Percentiles rank a stretch among this genome's conserved stretches.
Conservation (phyloP, 2,329 filamentous ascomycete genomes). For the Colletotrichum sp. region DNA sequence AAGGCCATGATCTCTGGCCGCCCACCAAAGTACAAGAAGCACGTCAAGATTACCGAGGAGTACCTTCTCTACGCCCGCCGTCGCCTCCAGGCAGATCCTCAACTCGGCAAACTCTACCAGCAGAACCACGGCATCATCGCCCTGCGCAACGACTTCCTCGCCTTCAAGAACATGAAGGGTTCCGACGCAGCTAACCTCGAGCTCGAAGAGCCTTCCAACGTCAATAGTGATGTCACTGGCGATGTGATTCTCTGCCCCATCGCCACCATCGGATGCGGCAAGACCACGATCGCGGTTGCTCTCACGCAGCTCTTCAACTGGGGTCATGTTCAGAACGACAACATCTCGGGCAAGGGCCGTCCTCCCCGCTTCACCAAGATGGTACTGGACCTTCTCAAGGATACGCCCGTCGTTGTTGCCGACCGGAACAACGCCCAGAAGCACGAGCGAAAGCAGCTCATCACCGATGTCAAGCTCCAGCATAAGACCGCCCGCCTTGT, state of each 20-base stretch:
- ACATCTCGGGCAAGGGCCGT: constrained; percentile 81
- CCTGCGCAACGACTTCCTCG: constrained; percentile 86
- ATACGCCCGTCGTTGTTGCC: constrained; percentile 78
- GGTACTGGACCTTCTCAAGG: constrained; percentile 68
- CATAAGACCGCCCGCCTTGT: constrained; percentile 74
- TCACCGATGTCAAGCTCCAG: constrained; percentile 73
- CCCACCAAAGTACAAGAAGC: constrained; percentile 81
- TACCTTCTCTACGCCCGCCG: constrained; percentile 84
- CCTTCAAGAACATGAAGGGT: constrained; percentile 82
- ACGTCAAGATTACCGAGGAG: constrained; percentile 86
- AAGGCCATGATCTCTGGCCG: constrained; percentile 83
- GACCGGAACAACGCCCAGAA: constrained; percentile 94
- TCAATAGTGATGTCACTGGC: constrained; percentile 57
- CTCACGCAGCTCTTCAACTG: constrained; percentile 84
- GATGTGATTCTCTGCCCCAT: constrained; percentile 88
- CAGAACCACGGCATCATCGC: constrained; percentile 95
- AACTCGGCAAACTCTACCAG: constrained; percentile 74
- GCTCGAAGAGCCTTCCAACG: constrained; percentile 51
- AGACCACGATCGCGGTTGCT: constrained; percentile 89
- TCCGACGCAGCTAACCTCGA: constrained; percentile 85
- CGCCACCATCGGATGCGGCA: constrained; percentile 94
- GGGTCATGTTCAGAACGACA: constrained; percentile 97
- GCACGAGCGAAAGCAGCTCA: constrained; percentile 86
- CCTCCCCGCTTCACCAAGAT: constrained; percentile 78
- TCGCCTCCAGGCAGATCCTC: constrained; percentile 71